Base-by-base conservation (phyloP, 1,284 basidiomycete genomes). In the Cutaneotrichosporon dermatis region DNA sequence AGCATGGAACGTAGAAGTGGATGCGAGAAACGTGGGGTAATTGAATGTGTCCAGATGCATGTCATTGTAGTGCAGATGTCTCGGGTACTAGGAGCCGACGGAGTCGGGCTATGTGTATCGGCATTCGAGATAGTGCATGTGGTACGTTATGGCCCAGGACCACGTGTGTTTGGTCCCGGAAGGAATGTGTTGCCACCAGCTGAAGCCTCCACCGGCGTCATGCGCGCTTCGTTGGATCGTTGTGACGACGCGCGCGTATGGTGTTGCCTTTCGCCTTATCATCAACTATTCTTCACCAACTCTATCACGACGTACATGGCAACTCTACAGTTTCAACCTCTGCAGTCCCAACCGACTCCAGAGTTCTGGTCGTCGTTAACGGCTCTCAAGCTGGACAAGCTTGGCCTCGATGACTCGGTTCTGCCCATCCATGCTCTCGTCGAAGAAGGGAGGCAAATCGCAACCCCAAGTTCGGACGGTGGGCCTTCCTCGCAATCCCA, bases 321-420 rank as follows among this genome's bases (percentile, higher is more conserved):
- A 9, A 65, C 80, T 9, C 72, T 95, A 35, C 91, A 95, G 75
- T 98, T 97, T 72, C 82, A 87, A 36, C 92, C 92, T 0, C 86
- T 97, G 66, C 82, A 86, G 6, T 93, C 93, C 1, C 83, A 89
- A 54, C 89, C 96, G 3, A 86, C 92, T 63, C 92, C 95, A 1
- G 83, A 86, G 2, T 94, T 98, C 77, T 99, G 95, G 95, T 89
- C 96, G 64, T 85, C 88, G 54, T 86, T 99, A 44, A 89, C 92
- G 0, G 80, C 84, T 34, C 80, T 93, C 76, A 99, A 99, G 82
- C 87, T 99, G 66, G 90, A 98, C 75, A 86, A 90, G 36, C 85
- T 95, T 50, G 87, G 87, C 63, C 85, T 99, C 15, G 88, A 87
- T 13, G 89, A 97, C 67, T 84, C 85, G 2, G 80, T 84, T 0